These are phyloP conservation scores for Arthrobotrys conoides DNA, from an alignment of 2,329 filamentous ascomycete species.

Conservation along the genomic window DNA sequence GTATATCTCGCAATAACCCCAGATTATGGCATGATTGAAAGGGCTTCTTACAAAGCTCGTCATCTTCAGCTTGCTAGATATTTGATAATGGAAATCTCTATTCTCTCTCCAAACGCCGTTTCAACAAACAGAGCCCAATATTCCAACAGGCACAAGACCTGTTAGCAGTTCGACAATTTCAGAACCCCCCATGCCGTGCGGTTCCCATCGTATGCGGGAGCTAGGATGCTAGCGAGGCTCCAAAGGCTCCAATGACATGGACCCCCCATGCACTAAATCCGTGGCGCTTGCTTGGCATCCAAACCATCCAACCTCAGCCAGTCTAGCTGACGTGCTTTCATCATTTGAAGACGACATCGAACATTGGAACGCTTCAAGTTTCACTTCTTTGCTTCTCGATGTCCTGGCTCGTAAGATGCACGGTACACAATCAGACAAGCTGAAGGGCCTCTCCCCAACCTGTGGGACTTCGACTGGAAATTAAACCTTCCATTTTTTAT, in stretches of 20 bases:
- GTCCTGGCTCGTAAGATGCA: background rate
- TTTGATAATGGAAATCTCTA: conserved; percentile 23
- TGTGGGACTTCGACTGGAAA: conserved; percentile 13
- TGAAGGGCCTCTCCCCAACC: background rate
- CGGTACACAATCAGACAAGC: background rate
- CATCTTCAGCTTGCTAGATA: conserved; percentile 9
- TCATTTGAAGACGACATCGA: conserved; percentile 24
- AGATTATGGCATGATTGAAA: conserved; percentile 20
- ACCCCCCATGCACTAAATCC: conserved; percentile 24
- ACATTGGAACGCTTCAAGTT: conserved; percentile 39
- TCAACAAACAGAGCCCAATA: background rate
- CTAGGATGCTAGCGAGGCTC: conserved; percentile 33
- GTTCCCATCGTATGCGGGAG: conserved; percentile 27
- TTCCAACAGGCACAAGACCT: background rate
- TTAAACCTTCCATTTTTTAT: background rate
- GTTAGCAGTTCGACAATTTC: background rate
- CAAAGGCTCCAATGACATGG: conserved; percentile 13
- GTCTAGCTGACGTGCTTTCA: conserved; percentile 40
- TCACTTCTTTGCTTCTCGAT: conserved; percentile 12
- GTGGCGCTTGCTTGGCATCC: conserved; percentile 36
- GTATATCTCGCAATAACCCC: conserved; percentile 18
- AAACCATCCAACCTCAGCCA: conserved; percentile 41
- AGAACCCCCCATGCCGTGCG: conserved; percentile 7
- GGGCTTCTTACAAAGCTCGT: background rate
- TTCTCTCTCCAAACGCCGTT: conserved; percentile 2